Conservation (phyloP, 192 early-diverging fungal genomes). For the Piromyces finnis region DNA sequence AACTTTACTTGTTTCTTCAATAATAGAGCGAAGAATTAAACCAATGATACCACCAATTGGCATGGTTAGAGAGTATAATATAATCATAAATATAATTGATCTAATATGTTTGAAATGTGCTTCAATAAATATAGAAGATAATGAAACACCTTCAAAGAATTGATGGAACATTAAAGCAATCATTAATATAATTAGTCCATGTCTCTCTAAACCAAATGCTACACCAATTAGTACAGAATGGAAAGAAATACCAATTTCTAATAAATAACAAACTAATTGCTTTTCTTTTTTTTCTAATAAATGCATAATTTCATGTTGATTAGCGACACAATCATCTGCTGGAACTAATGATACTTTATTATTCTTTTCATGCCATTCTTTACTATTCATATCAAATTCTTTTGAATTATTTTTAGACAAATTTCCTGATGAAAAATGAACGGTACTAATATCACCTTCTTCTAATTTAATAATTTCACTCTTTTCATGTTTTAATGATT, state of each 20-base stretch:
- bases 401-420: background rate
- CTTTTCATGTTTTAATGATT: background rate
- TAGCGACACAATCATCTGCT: background rate
- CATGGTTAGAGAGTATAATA: slow-evolving; percentile 53
- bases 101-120: slow-evolving; percentile 29
- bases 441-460: background rate
- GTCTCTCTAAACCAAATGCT: slow-evolving; percentile 34
- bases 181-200: slow-evolving; percentile 36
- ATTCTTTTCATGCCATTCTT: background rate
- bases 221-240: slow-evolving; percentile 65
- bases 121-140: slow-evolving; percentile 15
- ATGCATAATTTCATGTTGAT: background rate
- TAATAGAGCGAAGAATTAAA: slow-evolving; percentile 41
- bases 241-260: slow-evolving; percentile 58
- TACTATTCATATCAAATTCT: background rate
- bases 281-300: background rate
- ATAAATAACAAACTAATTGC: slow-evolving; percentile 18
- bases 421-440: background rate
- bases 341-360: background rate
- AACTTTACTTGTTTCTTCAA: slow-evolving; percentile 25
- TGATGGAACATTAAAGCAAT: slow-evolving; percentile 54
- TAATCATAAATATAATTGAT: slow-evolving; percentile 7
- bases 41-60: slow-evolving; percentile 68
- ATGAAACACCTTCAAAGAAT: slow-evolving; percentile 60
- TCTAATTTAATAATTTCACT: background rate